phyloP scores from a whole-genome alignment of 805 yeast species.

The Diddensiella santjacobensis region DNA sequence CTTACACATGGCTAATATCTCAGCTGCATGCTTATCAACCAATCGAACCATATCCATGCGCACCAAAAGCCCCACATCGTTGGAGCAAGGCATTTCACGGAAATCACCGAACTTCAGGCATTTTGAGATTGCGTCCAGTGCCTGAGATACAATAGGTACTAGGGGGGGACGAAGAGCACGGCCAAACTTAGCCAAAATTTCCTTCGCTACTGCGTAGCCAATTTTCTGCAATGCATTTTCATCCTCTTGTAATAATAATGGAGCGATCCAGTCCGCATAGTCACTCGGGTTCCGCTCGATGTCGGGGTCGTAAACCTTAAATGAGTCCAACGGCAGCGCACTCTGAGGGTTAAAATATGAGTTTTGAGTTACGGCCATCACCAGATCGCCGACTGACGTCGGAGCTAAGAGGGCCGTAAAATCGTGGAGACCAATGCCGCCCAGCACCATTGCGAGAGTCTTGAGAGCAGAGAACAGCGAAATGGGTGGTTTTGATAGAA shows the following conservation, averaged over 20 bases:
- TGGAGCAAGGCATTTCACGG: conserved; percentile 1
- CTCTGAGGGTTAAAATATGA: not conserved
- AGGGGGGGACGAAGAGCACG: not conserved
- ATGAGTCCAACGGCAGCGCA: not conserved
- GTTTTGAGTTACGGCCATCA: not conserved
- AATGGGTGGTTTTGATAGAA: not conserved
- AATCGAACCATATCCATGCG: conserved; percentile 5
- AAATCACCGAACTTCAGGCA: not conserved
- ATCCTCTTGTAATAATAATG: not conserved
- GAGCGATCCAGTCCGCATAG: not conserved
- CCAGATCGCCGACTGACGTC: not conserved
- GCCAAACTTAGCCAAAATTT: not conserved
- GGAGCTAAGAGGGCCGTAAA: not conserved
- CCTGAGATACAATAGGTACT: not conserved
- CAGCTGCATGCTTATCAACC: not conserved
- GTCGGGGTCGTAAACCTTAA: not conserved
- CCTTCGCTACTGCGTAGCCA: not conserved
- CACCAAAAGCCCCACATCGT: conserved; percentile 4
- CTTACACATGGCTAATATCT: not conserved
- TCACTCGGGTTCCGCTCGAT: not conserved
- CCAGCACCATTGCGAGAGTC: not conserved
- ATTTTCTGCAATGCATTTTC: not conserved
- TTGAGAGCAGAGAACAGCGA: not conserved
- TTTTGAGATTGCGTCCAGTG: not conserved
- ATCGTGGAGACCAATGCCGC: not conserved